Base-by-base conservation (phyloP, 1,284 basidiomycete genomes). In the Austropuccinia psidii region DNA sequence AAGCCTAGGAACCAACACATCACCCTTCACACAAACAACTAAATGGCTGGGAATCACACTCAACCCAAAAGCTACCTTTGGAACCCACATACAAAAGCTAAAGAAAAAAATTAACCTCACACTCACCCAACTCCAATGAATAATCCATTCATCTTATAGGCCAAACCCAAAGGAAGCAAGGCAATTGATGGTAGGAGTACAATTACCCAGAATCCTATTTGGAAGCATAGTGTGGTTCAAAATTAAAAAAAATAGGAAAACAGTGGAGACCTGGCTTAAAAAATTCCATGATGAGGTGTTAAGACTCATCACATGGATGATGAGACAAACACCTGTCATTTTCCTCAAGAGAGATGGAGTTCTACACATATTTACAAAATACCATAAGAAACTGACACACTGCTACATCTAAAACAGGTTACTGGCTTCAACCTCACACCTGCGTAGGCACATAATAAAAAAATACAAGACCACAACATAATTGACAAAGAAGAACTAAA, bases 181-280 rank as follows among this genome's bases (percentile, higher is more conserved):
- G 4, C 13, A 15, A 17, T 37, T 68, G 13, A 41, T 68, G 4
- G 43, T 13, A 4, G 52, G 50, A 24, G 66, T 57, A 39, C 11
- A 55, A 24, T 39, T 35, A 11, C 49, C 52, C 0, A 24, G 49
- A 37, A n/a, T 57, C 15, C 35, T 68, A 4, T 68, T 54, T 57
- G 66, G 66, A 1, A 68, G 66, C 27, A 17, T 68, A 39, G 35
- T 68, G 4, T 68, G 66, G 66, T 54, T 57, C 33, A 68, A 31
- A 1, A 7, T 24, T n/a, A n/a, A n/a, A 43, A 41, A n/a, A 13
- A 55, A 52, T 24, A 31, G 11, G n/a, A 54, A 55, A 24, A 68
- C 8, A 9, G 47, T 57, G 1, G 17, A 31, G 5, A 33, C 37
- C 11, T 19, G 54, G 4, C n/a, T 68, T 21, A 27, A 52, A 27